Evolutionary conservation across 768 basidiomycete species (phyloP), one percentile per base, ranked within the genome.

Genomic region (Chalciporus piperatus): DNA sequence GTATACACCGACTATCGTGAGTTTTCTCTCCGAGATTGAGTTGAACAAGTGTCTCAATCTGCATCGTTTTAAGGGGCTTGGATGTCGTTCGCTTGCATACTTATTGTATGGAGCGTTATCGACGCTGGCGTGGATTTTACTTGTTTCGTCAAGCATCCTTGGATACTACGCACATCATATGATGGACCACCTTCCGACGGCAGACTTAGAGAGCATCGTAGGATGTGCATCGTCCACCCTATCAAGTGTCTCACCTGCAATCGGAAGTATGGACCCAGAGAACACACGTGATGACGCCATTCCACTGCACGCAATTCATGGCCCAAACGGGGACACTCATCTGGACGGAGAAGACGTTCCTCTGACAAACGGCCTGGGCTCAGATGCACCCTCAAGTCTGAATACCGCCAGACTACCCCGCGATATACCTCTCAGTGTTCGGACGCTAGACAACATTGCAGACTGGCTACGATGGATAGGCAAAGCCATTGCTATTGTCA

Each of bases 51-150:
- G 23, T 41, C 17, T 49, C 10, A 37, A 20, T 1, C 6, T 37
- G 11, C 17, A 13, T 45, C 7, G 6, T 27, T 12, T 20, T n/a
- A 2, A 61, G 64, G 64, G 65, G 16, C 27, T 74, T 2, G 72
- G 72, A 11, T 73, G 72, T 40, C 69, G 70, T 48, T 72, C 70
- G 3, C 51, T 57, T 0, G 58, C 62, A 1, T 72, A 72, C 45
- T 20, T 70, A 32, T 39, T 64, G 14, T 72, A 70, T 12, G 72
- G 59, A 2, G 13, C 32, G 6, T 1, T 61, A 6, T 67, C 72
- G 1, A 73, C 67, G 2, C 1, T 50, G 0, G 58, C 67, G 12
- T 72, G 71, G 71, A 19, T 60, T 7, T 12, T 70, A 1, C 60
- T 72, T 11, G 54, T 73, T 11, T 16, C 35, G 2, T 70, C 71